Conservation (phyloP, 78 protist genomes). For the Anaeramoeba flamelloides region DNA sequence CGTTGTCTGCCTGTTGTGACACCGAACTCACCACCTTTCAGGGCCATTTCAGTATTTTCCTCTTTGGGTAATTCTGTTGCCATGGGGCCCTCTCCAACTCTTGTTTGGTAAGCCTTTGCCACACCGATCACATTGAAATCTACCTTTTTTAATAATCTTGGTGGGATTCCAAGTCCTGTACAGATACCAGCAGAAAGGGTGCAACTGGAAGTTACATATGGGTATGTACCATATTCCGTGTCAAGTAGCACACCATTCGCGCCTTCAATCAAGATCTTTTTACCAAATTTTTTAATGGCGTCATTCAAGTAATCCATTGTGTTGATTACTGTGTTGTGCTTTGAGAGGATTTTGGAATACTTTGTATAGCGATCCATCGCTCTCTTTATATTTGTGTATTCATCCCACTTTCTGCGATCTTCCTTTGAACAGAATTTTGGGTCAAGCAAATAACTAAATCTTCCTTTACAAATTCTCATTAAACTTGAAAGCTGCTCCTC, state of each 20-base stretch:
- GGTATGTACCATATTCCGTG: not conserved
- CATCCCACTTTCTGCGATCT: too few relatives aligned
- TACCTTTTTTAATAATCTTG: not conserved
- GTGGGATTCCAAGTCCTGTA: not conserved
- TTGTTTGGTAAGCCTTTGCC: not conserved
- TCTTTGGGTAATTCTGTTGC: not conserved
- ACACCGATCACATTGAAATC: not conserved
- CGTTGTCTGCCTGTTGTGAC: not conserved
- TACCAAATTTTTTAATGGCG: not conserved
- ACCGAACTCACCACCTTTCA: not conserved
- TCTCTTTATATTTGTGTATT: too few relatives aligned
- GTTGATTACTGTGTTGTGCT: not conserved
- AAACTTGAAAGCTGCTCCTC: too few relatives aligned
- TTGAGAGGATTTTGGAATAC: not conserved
- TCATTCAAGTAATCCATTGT: not conserved
- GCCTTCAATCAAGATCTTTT: not conserved
- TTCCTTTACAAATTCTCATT: too few relatives aligned
- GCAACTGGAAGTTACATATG: not conserved
- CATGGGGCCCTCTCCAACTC: not conserved
- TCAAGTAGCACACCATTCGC: not conserved
- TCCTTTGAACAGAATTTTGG: too few relatives aligned
- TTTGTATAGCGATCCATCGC: too few relatives aligned
- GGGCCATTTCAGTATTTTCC: not conserved
- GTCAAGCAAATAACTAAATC: too few relatives aligned
- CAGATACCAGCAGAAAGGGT: not conserved